Conservation (phyloP, 257 asterid genomes). For the Echites panduratus region DNA sequence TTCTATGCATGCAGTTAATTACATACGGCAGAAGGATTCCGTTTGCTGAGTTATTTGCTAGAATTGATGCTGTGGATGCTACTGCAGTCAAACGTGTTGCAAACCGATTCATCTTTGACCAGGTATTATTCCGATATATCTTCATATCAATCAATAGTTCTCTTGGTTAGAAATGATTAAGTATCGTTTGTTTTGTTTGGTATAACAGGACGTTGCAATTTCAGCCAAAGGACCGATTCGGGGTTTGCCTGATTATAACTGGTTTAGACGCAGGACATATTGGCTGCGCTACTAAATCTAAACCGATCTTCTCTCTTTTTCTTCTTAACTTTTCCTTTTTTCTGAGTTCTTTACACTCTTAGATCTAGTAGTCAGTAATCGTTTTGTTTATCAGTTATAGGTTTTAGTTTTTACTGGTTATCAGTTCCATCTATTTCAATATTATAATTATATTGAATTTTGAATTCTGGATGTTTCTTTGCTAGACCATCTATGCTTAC, state of each 20-base stretch:
- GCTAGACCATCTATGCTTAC: no score
- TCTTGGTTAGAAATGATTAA: neutral
- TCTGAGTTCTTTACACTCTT: no score
- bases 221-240: slow-evolving; percentile 29
- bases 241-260: slow-evolving; percentile 26
- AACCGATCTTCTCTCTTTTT: no score
- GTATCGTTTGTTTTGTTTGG: neutral
- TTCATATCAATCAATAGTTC: neutral
- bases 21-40: slow-evolving; percentile 95
- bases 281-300: slow-evolving; percentile 25
- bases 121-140: neutral
- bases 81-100: slow-evolving; percentile 84
- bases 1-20: slow-evolving; percentile 60
- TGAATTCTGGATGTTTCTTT: no score
- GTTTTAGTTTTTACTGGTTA: no score
- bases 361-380: no score
- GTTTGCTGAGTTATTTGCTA: slow-evolving; percentile 73
- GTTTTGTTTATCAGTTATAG: no score
- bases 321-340: no score
- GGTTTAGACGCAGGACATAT: slow-evolving; percentile 31
- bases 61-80: slow-evolving; percentile 83
- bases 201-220: slow-evolving; percentile 23
- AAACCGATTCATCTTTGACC: slow-evolving; percentile 47
- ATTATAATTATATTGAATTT: no score
- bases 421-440: no score